Percentiles rank a stretch among this genome's conserved stretches.
phyloP scores from a whole-genome alignment of 805 yeast species.

The Starmerella kuoi region DNA sequence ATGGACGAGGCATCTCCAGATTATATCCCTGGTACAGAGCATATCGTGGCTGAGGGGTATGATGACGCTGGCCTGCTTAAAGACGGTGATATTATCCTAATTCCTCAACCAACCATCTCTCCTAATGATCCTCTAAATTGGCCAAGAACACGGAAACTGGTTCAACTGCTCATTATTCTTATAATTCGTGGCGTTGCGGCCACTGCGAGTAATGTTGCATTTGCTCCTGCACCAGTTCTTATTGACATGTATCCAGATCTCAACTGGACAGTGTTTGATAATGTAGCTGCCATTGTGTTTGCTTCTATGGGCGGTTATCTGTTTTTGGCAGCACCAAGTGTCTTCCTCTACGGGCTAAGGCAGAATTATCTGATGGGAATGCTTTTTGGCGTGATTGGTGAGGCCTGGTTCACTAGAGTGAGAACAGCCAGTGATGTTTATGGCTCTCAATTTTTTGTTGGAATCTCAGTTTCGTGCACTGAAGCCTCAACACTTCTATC shows the following conservation, averaged over 20 bases:
- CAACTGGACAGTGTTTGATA: conserved; percentile 54
- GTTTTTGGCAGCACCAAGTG: conserved; percentile 51
- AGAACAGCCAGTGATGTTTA: conserved; percentile 43
- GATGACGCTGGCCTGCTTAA: conserved; percentile 20
- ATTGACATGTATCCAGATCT: conserved; percentile 46
- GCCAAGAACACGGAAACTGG: conserved; percentile 37
- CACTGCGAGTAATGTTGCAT: conserved; percentile 57
- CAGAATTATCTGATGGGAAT: conserved; percentile 50
- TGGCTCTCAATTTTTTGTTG: conserved; percentile 67
- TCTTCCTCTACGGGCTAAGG: conserved; percentile 58
- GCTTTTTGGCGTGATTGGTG: conserved; percentile 47
- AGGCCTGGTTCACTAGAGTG: conserved; percentile 56
- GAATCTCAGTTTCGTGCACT: conserved; percentile 64
- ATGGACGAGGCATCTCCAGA: too few species aligned
- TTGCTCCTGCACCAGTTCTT: conserved; percentile 52
- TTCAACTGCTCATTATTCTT: conserved; percentile 31
- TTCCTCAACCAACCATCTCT: conserved; percentile 53
- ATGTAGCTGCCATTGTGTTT: conserved; percentile 69
- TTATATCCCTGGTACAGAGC: conserved; percentile 20
- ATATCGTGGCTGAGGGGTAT: conserved; percentile 29
- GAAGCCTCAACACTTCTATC: conserved; percentile 58
- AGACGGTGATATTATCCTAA: conserved; percentile 37
- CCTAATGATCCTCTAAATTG: conserved; percentile 61
- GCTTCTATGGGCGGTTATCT: conserved; percentile 55
- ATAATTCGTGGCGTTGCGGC: conserved; percentile 35